Base-by-base conservation (phyloP, 1,284 basidiomycete species). In the Spongiforma sp. region DNA sequence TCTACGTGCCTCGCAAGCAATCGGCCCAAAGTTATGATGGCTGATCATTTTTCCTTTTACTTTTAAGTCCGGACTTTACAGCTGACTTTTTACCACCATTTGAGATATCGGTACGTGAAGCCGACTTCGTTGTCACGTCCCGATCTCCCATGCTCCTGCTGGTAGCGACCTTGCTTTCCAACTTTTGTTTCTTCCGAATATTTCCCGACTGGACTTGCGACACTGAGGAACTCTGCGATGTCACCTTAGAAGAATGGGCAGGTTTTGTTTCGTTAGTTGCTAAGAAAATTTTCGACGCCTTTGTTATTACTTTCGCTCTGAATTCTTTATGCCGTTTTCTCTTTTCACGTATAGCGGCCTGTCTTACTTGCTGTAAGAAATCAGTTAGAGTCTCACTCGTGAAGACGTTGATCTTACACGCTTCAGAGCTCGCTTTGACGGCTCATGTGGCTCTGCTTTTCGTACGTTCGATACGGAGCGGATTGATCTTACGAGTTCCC, bases 381-480 rank as follows among this genome's bases (percentile, higher is more conserved):
- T 33, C 52, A 34, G 30, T 68, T 24, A 65, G 50, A 41, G 55
- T 55, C 17, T 52, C 21, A 48, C 19, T 17, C n/a, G 32, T 11
- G 52, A n/a, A 4, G 55, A 52, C 57, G 36, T 57, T 56, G 11
- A 6, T 56, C 81, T 33, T 69, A 86, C 87, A 71, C 85, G 82
- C 75, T 89, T 90, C 64, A 83, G 73, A 12, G 82, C 83, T 57
- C 89, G 82, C 68, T 86, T 89, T 5, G 89, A 90, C 37, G 52
- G 33, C 32, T 61, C 61, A 28, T 68, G 67, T 8, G 63, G 43
- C 41, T 60, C 61, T 28, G 28, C 30, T 1, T 7, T 62, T 28
- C 59, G 68, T 32, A 62, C 33, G 28, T 50, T 43, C 7, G 61
- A 46, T 46, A 64, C 28, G 15, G 65, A 73, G 62, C 76, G 68